phyloP scores from a whole-genome alignment of 139 green algal species.

The Axilococcus clingmanii region DNA sequence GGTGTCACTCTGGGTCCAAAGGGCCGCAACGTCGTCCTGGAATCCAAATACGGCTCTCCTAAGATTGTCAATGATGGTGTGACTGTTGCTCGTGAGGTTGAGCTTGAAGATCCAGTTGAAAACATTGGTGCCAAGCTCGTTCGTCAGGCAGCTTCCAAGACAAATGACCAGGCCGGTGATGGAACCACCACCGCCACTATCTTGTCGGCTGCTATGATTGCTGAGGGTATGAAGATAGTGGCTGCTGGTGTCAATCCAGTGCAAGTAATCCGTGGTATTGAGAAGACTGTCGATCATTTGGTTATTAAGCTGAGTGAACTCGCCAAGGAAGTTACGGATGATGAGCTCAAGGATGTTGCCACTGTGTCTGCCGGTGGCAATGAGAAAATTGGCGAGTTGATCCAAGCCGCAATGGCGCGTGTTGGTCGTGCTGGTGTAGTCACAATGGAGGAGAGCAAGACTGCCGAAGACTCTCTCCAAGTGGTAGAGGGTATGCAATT shows the following conservation, averaged over 20 bases:
- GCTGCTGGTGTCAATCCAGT: constrained; percentile 89
- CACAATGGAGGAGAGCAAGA: constrained; percentile 97
- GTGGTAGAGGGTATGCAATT: constrained; percentile 99
- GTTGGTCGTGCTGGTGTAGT: constrained; percentile 93
- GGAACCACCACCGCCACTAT: constrained; percentile 98
- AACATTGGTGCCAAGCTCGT: constrained; percentile 99
- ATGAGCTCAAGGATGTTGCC: constrained; percentile 83
- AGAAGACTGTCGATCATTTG: constrained; percentile 72
- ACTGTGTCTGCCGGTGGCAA: constrained; percentile 94
- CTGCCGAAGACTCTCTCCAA: constrained; percentile 88
- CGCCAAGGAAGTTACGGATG: constrained; percentile 69
- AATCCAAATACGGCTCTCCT: constrained; percentile 97
- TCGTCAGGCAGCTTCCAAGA: constrained; percentile 74
- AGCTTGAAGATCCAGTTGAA: constrained; percentile 97
- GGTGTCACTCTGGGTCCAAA: constrained; percentile 99
- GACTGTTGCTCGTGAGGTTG: constrained; percentile 88
- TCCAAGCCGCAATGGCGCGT: constrained; percentile 84
- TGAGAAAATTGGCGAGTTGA: constrained; percentile 86
- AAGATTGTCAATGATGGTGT: constrained; percentile 99
- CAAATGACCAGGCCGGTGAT: constrained; percentile 96
- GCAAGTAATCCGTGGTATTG: constrained; percentile 85
- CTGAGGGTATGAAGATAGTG: constrained; percentile 94
- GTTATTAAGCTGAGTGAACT: constrained; percentile 74
- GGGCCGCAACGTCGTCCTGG: constrained; percentile 97
- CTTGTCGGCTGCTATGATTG: constrained; percentile 93